Conservation (phyloP, 2,329 filamentous ascomycete species). For the Sclerotinia glacialis region DNA sequence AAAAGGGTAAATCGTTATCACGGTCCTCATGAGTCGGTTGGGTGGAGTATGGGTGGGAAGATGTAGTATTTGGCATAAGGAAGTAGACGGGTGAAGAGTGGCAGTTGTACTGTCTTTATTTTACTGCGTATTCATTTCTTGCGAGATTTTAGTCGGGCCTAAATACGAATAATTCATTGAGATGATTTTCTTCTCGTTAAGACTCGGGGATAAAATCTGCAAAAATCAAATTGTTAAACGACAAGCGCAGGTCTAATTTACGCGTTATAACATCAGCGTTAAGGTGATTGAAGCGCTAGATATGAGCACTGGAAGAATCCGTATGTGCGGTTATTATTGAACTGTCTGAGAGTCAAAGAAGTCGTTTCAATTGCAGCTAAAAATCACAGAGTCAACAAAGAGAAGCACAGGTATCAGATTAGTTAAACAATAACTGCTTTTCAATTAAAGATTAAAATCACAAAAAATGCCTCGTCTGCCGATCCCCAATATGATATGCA, state of each 20-base stretch:
- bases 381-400: neutral
- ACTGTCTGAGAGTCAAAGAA: neutral
- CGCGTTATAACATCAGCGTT: no score
- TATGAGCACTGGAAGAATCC: neutral
- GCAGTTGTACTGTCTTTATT: neutral
- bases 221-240: no score
- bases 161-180: no score
- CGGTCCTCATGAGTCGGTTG: neutral
- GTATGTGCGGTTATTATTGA: neutral
- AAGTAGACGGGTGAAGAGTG: no score
- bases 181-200: no score
- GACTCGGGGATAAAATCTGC: no score
- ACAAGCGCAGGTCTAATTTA: no score
- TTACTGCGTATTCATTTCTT: neutral
- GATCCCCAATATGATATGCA: slow-evolving; percentile 5
- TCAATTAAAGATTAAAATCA: slow-evolving; percentile 18
- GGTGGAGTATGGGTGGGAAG: neutral
- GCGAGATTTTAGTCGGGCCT: neutral
- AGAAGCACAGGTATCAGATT: neutral
- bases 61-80: neutral
- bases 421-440: slow-evolving; percentile 6
- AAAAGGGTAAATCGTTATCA: neutral
- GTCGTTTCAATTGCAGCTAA: neutral
- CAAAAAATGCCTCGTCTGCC: slow-evolving; percentile 10
- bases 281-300: no score